A percentile compares a stretch with the other conserved stretches of the same genome.
Evolutionary conservation across 495 filamentous ascomycete genomes (phyloP).

Genomic region (Podospora comata): DNA sequence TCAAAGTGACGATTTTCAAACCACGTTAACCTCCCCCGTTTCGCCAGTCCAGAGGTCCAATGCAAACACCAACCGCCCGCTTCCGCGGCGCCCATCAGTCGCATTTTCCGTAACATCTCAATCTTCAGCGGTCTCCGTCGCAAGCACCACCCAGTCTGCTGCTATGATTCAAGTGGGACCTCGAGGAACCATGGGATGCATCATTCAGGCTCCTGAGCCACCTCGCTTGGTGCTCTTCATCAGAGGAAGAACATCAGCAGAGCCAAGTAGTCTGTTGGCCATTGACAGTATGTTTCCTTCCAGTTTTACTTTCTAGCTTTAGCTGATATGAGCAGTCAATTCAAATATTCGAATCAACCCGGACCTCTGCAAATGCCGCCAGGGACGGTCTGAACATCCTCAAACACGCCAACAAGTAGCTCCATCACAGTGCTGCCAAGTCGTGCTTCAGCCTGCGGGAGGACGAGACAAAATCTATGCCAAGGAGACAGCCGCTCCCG

Average conservation of each 20-base stretch:
- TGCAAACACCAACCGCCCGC: background rate
- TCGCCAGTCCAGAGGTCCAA: background rate
- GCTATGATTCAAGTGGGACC: slow-evolving; percentile 13
- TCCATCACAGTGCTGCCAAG: background rate
- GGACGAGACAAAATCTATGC: background rate
- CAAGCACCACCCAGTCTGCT: background rate
- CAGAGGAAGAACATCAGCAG: background rate
- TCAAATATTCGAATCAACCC: slow-evolving; percentile 16
- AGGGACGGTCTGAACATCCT: background rate
- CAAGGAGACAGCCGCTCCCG: background rate
- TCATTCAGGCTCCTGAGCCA: slow-evolving; percentile 15
- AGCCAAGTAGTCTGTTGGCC: slow-evolving; percentile 1
- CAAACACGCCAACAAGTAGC: background rate
- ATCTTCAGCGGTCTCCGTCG: background rate
- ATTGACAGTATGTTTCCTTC: slow-evolving; percentile 15
- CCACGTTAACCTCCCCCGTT: background rate
- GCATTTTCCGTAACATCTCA: slow-evolving; percentile 1
- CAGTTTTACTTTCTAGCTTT: background rate
- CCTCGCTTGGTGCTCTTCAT: slow-evolving; percentile 13
- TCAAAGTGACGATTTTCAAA: background rate
- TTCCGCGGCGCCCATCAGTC: background rate
- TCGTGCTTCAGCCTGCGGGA: background rate
- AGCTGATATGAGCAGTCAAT: slow-evolving; percentile 9
- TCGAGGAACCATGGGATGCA: slow-evolving; percentile 13
- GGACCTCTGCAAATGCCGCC: slow-evolving; percentile 13